Percentiles rank a stretch among this genome's conserved stretches.
Evolutionary conservation across 441 rosid genomes (phyloP).

Genomic region (Bocquillonia castaneifolia): DNA sequence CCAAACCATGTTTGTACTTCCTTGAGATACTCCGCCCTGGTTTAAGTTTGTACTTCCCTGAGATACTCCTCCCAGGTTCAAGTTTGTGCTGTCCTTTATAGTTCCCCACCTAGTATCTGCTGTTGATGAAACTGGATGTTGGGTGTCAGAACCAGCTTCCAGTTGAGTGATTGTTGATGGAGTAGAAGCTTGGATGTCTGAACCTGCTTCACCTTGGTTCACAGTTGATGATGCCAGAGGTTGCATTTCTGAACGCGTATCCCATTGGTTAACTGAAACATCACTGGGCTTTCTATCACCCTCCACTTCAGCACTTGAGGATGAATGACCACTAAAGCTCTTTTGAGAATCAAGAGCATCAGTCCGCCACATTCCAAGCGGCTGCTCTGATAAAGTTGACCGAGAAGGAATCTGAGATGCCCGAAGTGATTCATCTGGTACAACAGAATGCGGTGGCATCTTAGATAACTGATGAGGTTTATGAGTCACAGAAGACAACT

Average conservation of each 20-base stretch:
- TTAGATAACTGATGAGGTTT: conserved; percentile 18
- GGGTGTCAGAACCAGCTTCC: conserved; percentile 33
- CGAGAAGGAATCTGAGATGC: conserved; percentile 21
- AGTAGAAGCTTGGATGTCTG: conserved; percentile 29
- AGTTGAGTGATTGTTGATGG: conserved; percentile 30
- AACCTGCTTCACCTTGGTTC: conserved; percentile 26
- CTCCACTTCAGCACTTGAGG: conserved; percentile 42
- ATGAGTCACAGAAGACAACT: conserved; percentile 12
- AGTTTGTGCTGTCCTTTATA: conserved; percentile 32
- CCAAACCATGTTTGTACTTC: conserved; percentile 26
- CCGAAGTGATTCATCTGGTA: conserved; percentile 5
- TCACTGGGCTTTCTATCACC: conserved; percentile 38
- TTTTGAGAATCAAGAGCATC: conserved; percentile 35
- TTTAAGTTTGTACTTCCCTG: conserved; percentile 33
- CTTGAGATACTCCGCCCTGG: conserved; percentile 31
- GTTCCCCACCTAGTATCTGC: conserved; percentile 27
- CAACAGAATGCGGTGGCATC: conserved; percentile 14
- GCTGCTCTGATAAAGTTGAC: conserved; percentile 35
- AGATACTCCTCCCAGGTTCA: conserved; percentile 28
- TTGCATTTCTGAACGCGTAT: conserved; percentile 41
- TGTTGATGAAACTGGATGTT: conserved; percentile 25
- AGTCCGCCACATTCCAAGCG: conserved; percentile 28
- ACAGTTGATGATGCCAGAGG: conserved; percentile 36
- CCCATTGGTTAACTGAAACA: conserved; percentile 46
- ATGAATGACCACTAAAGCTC: conserved; percentile 43